phyloP scores from a whole-genome alignment of 495 filamentous ascomycete genomes.

The Talaromyces proteolyticus region DNA sequence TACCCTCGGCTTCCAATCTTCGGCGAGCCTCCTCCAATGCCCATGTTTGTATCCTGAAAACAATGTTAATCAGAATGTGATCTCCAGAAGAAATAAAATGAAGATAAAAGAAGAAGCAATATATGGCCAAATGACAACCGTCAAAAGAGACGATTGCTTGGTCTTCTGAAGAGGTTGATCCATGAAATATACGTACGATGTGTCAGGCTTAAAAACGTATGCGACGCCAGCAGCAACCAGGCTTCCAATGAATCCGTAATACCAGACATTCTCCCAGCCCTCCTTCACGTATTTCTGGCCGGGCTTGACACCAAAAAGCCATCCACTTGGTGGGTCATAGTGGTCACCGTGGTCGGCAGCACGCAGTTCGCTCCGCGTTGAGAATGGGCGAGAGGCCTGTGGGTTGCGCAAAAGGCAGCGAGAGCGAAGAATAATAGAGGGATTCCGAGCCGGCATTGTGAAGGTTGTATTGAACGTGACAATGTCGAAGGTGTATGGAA shows the following conservation, averaged over 20 bases:
- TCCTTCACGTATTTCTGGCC: conserved; percentile 94
- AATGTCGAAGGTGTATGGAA: neutral
- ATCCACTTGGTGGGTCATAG: conserved; percentile 88
- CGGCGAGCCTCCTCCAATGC: conserved; percentile 93
- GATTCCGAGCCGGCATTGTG: conserved; percentile 36
- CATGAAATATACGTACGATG: conserved; percentile 64
- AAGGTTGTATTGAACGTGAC: neutral
- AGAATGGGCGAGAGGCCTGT: conserved; percentile 36
- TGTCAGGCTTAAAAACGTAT: conserved; percentile 97
- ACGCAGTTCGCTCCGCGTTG: conserved; percentile 35
- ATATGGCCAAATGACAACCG: neutral
- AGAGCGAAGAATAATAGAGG: conserved; percentile 36
- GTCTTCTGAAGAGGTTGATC: neutral
- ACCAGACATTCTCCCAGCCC: conserved; percentile 87
- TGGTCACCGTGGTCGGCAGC: conserved; percentile 60
- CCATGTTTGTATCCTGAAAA: conserved; percentile 93
- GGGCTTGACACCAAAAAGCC: conserved; percentile 85
- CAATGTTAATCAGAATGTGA: conserved; percentile 15
- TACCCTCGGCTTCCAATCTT: conserved; percentile 90
- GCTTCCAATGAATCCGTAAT: conserved; percentile 87
- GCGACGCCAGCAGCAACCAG: conserved; percentile 67
- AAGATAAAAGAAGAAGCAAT: neutral
- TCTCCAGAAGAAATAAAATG: neutral
- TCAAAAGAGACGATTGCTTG: neutral
- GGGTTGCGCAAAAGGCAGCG: conserved; percentile 32